phyloP scores from a whole-genome alignment of 2,329 filamentous ascomycete species.

The Sporothrix protearum region DNA sequence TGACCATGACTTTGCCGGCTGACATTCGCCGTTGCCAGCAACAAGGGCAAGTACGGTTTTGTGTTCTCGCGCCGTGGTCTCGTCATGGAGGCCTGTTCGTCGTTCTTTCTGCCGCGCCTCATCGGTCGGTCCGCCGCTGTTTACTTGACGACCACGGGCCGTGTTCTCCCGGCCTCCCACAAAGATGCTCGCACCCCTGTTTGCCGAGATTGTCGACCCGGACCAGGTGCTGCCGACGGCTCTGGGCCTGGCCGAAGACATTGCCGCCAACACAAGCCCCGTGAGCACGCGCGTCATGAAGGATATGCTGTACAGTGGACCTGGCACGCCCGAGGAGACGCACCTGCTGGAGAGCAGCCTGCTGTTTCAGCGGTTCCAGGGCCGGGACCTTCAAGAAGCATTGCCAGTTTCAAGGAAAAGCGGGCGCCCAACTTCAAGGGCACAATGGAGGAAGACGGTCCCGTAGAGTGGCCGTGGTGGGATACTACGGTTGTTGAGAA shows the following conservation, averaged over 20 bases:
- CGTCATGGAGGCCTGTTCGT: slow-evolving; percentile 67
- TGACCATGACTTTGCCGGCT: slow-evolving; percentile 59
- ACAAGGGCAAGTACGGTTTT: slow-evolving; percentile 65
- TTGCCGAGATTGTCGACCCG: slow-evolving; percentile 60
- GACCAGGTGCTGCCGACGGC: slow-evolving; percentile 62
- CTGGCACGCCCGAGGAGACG: slow-evolving; percentile 60
- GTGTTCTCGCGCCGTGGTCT: slow-evolving; percentile 69
- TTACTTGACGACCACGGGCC: slow-evolving; percentile 64
- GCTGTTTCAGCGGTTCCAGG: slow-evolving; percentile 58
- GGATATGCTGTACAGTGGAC: slow-evolving; percentile 64
- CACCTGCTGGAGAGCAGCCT: slow-evolving; percentile 66
- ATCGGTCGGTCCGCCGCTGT: slow-evolving; percentile 62
- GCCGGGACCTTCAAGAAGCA: slow-evolving; percentile 60
- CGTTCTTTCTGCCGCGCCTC: slow-evolving; percentile 68
- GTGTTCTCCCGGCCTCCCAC: slow-evolving; percentile 52
- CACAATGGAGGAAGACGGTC: slow-evolving; percentile 45
- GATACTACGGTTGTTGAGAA: slow-evolving; percentile 44
- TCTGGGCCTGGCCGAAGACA: slow-evolving; percentile 59
- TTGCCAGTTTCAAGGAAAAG: slow-evolving; percentile 67
- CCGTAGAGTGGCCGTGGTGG: slow-evolving; percentile 67
- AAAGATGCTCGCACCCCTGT: slow-evolving; percentile 56
- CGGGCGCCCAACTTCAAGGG: slow-evolving; percentile 59
- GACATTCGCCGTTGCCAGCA: slow-evolving; percentile 51
- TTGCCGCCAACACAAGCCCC: slow-evolving; percentile 62
- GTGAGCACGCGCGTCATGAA: slow-evolving; percentile 65